These are phyloP conservation scores for Arabis alpina DNA, from an alignment of 345 rosid genomes.

Conservation along the genomic window DNA sequence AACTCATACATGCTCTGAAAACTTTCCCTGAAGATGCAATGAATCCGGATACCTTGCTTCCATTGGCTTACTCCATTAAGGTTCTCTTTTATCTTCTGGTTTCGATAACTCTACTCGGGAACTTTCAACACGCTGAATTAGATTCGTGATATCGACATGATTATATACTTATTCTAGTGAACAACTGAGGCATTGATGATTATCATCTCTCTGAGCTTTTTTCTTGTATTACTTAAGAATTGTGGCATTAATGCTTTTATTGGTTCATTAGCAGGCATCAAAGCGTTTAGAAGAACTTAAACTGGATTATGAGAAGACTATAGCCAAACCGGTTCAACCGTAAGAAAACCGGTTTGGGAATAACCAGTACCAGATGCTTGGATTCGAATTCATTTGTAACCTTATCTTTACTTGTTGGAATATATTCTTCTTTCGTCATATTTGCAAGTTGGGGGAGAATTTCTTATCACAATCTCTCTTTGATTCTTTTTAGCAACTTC, in stretches of 20 bases:
- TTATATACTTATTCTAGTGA: not conserved
- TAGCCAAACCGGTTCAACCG: conserved; percentile 51
- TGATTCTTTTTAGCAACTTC: conserved; percentile 31
- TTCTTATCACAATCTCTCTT: conserved; percentile 23
- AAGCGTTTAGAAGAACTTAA: conserved; percentile 71
- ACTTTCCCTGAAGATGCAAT: conserved; percentile 90
- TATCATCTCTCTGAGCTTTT: not conserved
- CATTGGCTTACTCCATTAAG: conserved; percentile 91
- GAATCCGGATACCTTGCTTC: conserved; percentile 85
- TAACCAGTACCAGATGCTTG: not conserved
- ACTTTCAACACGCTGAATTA: not conserved
- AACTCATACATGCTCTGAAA: conserved; percentile 85
- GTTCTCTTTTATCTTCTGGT: conserved; percentile 41
- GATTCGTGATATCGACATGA: conserved; percentile 1
- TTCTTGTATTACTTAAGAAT: conserved; percentile 5
- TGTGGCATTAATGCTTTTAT: not conserved
- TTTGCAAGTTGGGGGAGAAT: conserved; percentile 38
- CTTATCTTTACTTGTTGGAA: conserved; percentile 27
- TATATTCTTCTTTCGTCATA: conserved; percentile 32
- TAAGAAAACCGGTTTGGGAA: conserved; percentile 21
- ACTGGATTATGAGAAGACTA: conserved; percentile 59
- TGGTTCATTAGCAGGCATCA: conserved; percentile 56
- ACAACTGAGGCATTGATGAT: conserved; percentile 3
- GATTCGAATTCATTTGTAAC: conserved; percentile 27
- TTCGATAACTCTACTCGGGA: too few species aligned